Percentiles rank a stretch among this genome's conserved stretches.
These are phyloP conservation scores for Nyssa sinensis DNA, from an alignment of 148 eudicot genomes.

Conservation along the genomic window DNA sequence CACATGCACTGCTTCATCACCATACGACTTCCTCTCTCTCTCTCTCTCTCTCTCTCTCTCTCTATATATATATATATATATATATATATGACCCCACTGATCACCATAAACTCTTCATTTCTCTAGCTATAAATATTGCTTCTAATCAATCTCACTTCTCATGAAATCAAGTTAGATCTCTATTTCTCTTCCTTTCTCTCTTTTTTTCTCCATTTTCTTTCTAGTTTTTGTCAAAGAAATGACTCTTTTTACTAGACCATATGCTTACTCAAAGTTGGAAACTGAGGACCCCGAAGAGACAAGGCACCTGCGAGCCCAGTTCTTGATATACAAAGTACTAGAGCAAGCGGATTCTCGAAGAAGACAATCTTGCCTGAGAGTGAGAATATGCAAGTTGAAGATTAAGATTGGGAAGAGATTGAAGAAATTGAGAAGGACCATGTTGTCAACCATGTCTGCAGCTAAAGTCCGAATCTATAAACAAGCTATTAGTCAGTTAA, in stretches of 20 bases:
- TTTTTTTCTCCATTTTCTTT: conserved; percentile 8
- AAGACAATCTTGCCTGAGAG: conserved; percentile 45
- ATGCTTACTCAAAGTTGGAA: conserved; percentile 53
- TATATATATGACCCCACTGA: not conserved
- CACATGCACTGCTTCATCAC: conserved; percentile 28
- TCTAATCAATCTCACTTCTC: not conserved
- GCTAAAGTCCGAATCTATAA: conserved; percentile 37
- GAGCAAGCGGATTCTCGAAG: conserved; percentile 41
- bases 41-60: too few species aligned
- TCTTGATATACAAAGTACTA: conserved; percentile 70
- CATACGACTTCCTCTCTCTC: not conserved
- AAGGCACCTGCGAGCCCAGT: conserved; percentile 55
- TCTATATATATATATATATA: too few species aligned
- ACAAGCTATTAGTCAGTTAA: conserved; percentile 38
- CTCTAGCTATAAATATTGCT: conserved; percentile 30
- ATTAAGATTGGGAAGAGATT: conserved; percentile 68
- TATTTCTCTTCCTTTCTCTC: not conserved
- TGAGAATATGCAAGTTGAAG: conserved; percentile 58
- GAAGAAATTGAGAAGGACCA: conserved; percentile 49
- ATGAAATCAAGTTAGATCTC: not conserved
- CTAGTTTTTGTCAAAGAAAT: not conserved
- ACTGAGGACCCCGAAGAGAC: conserved; percentile 58
- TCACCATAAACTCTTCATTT: not conserved
- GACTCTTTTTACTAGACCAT: conserved; percentile 26
- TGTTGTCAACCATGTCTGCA: conserved; percentile 29